Conservation (phyloP, 2,329 filamentous ascomycete genomes). For the Penicillium sp. region DNA sequence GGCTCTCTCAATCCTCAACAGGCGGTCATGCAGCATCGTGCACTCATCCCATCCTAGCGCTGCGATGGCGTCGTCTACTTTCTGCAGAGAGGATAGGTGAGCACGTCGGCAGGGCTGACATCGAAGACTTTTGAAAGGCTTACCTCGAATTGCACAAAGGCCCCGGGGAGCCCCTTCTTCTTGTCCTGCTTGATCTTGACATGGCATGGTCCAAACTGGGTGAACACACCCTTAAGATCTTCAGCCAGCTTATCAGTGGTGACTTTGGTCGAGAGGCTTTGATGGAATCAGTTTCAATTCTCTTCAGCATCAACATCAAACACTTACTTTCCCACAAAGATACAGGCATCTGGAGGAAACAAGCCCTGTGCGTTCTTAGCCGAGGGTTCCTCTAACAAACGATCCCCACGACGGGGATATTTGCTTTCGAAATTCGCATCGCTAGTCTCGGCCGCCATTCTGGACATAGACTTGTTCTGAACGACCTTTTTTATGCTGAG, state of each 20-base stretch:
- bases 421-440: not conserved
- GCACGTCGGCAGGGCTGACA: not conserved
- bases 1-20: constrained; percentile 20
- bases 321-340: constrained; percentile 43
- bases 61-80: constrained; percentile 27
- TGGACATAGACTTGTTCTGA: too few relatives aligned
- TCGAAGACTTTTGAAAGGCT: constrained; percentile 1
- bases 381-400: constrained; percentile 26
- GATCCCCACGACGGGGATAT: constrained; percentile 26
- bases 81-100: constrained; percentile 16
- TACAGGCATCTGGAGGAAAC: constrained; percentile 35
- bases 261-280: constrained; percentile 28
- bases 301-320: not conserved
- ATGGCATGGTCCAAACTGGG: constrained; percentile 33
- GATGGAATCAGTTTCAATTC: constrained; percentile 7
- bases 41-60: constrained; percentile 18
- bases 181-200: constrained; percentile 37
- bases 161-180: constrained; percentile 34
- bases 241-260: constrained; percentile 29
- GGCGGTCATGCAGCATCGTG: constrained; percentile 16
- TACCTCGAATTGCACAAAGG: constrained; percentile 43
- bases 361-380: constrained; percentile 38
- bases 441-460: too few relatives aligned
- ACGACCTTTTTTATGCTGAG: too few relatives aligned
- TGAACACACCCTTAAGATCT: constrained; percentile 31